Base-by-base conservation (phyloP, 345 rosid genomes). In the Citrus medica region DNA sequence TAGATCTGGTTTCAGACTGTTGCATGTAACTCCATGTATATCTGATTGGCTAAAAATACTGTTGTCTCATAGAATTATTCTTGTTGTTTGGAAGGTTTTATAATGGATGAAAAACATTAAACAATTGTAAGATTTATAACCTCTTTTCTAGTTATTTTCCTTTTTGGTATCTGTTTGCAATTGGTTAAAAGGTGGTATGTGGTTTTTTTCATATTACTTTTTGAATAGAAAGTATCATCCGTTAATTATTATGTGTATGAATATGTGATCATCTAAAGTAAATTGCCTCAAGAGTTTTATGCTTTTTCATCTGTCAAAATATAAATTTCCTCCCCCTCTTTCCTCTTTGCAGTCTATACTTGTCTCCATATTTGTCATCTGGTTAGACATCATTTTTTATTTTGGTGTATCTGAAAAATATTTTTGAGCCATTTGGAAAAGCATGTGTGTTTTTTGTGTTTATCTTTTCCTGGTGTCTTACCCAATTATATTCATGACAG, bases 401-500 rank as follows among this genome's bases (percentile, higher is more conserved):
- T 51, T 74, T 24, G 25, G 17, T 76, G 17, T 14, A 65, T 56
- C 73, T 67, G 28, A 5, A 4, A 35, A 53, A 3, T n/a, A 22
- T 9, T 48, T 7, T 16, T 65, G 28, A 33, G 63, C 22, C 24
- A 30, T 64, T 53, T 53, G 62, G 32, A 4, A 66, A 32, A 53
- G 37, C 33, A 35, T 9, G 48, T 24, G 33, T 63, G 42, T 25
- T 6, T 21, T 79, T 58, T 35, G 62, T 24, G 62, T 60, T 32
- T 58, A 30, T 81, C n/a, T 33, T 73, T 33, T 42, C 24, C 1
- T 48, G 40, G 27, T 59, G 63, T 79, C 76, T 79, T 67, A 73
- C 76, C 62, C 69, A 64, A 55, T 78, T 35, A 35, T 82, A 78
- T 68, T 71, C 84, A 35, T 87, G 85, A 81, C 92, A 93, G 99